phyloP scores from a whole-genome alignment of 805 yeast species.

The Wickerhamomyces sydowiorum region DNA sequence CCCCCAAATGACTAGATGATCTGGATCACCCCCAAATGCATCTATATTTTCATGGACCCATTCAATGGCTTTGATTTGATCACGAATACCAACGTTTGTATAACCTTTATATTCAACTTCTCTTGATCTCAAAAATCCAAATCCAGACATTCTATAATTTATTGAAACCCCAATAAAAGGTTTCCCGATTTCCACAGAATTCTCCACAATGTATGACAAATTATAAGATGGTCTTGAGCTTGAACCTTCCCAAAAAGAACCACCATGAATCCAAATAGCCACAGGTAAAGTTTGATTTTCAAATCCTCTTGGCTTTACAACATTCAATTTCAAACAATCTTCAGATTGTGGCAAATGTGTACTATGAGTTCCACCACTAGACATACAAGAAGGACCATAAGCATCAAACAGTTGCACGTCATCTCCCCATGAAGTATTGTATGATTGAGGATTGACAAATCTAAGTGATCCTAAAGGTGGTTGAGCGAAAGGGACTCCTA shows the following conservation, averaged over 20 bases:
- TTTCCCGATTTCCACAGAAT: conserved; percentile 13
- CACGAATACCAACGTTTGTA: conserved; percentile 30
- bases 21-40: conserved; percentile 31
- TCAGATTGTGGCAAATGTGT: conserved; percentile 15
- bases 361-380: conserved; percentile 8
- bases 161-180: conserved; percentile 28
- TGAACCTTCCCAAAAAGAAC: conserved; percentile 26
- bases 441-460: conserved; percentile 18
- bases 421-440: conserved; percentile 11
- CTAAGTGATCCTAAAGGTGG: conserved; percentile 23
- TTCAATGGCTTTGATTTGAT: conserved; percentile 27
- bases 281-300: conserved; percentile 22
- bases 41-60: conserved; percentile 31
- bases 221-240: conserved; percentile 11
- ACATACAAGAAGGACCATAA: conserved; percentile 21
- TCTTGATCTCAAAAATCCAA: conserved; percentile 28
- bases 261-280: conserved; percentile 31
- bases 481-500: conserved; percentile 25
- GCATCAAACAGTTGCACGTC: conserved; percentile 11
- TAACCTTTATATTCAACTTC: conserved; percentile 18
- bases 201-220: conserved; percentile 12
- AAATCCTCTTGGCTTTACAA: conserved; percentile 18
- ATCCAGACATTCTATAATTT: conserved; percentile 32
- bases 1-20: conserved; percentile 30
- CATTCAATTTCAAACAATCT: conserved; percentile 26